A percentile compares a stretch with the other conserved stretches of the same genome.
Conservation (phyloP, 805 yeast genomes). For the Candida quercuum region DNA sequence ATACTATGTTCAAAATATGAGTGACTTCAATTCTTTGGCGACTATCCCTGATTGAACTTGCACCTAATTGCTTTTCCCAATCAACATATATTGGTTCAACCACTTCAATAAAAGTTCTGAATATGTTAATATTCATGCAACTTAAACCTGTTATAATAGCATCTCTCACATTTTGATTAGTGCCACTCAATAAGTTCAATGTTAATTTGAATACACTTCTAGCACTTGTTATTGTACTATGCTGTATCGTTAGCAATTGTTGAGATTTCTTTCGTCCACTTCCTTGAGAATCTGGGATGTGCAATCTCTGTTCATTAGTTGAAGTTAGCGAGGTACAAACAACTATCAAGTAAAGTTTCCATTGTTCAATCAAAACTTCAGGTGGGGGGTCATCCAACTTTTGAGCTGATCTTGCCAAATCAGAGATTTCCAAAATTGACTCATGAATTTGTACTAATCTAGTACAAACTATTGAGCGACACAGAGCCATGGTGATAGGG, state of each 20-base stretch:
- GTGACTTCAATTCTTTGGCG: constrained; percentile 67
- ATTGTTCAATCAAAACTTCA: constrained; percentile 72
- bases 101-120: constrained; percentile 74
- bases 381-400: constrained; percentile 42
- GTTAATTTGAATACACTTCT: constrained; percentile 85
- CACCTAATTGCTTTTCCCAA: constrained; percentile 45
- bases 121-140: constrained; percentile 85
- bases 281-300: constrained; percentile 45
- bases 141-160: constrained; percentile 88
- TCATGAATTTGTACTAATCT: constrained; percentile 83
- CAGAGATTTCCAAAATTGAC: constrained; percentile 51
- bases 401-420: constrained; percentile 26
- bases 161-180: constrained; percentile 67
- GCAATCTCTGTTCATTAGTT: constrained; percentile 78
- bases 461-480: constrained; percentile 86
- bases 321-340: constrained; percentile 90
- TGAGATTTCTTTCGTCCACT: constrained; percentile 76
- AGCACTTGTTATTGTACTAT: constrained; percentile 89
- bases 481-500: constrained; percentile 90
- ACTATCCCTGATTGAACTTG: constrained; percentile 33
- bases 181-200: constrained; percentile 69
- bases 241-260: constrained; percentile 77
- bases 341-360: constrained; percentile 84
- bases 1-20: constrained; percentile 68
- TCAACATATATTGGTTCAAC: constrained; percentile 54